A percentile compares a stretch with the other conserved stretches of the same genome.
These are phyloP conservation scores for Erysiphe neolycopersici DNA, from an alignment of 2,329 filamentous ascomycete genomes.

Conservation along the genomic window DNA sequence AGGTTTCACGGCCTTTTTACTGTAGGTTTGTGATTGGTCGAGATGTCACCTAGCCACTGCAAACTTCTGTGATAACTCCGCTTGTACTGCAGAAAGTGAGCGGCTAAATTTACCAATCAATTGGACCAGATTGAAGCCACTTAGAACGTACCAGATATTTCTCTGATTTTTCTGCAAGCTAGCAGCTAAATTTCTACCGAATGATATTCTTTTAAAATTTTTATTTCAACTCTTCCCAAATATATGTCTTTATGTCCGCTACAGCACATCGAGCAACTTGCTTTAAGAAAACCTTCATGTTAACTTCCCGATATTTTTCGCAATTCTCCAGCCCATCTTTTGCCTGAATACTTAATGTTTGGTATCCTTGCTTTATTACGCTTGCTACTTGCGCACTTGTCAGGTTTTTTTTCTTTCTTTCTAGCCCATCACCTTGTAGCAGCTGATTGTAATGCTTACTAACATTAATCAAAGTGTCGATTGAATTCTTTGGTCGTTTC, in stretches of 20 bases:
- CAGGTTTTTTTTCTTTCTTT: conserved; percentile 33
- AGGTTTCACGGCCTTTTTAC: too few relatives aligned
- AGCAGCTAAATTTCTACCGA: too few relatives aligned
- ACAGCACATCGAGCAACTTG: conserved; percentile 62
- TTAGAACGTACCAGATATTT: too few relatives aligned
- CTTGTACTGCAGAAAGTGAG: too few relatives aligned
- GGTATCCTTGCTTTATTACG: conserved; percentile 90
- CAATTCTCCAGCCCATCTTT: conserved; percentile 68
- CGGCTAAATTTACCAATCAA: too few relatives aligned
- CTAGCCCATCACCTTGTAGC: conserved; percentile 30
- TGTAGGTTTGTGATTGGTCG: too few relatives aligned
- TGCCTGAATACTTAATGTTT: conserved; percentile 74
- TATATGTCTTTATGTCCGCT: conserved; percentile 27
- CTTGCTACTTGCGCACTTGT: conserved; percentile 65
- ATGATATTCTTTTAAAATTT: background rate
- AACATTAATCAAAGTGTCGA: conserved; percentile 62
- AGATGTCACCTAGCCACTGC: too few relatives aligned
- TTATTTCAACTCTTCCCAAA: conserved; percentile 3
- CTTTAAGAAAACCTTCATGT: conserved; percentile 65
- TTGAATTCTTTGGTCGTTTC: conserved; percentile 36
- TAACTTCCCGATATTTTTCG: conserved; percentile 67
- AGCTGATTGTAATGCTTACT: conserved; percentile 69
- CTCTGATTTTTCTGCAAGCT: too few relatives aligned
- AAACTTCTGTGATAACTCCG: too few relatives aligned
- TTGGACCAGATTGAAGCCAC: too few relatives aligned